Evolutionary conservation across 2,329 filamentous ascomycete genomes (phyloP).

Genomic region (Cyclaneusma minus): DNA sequence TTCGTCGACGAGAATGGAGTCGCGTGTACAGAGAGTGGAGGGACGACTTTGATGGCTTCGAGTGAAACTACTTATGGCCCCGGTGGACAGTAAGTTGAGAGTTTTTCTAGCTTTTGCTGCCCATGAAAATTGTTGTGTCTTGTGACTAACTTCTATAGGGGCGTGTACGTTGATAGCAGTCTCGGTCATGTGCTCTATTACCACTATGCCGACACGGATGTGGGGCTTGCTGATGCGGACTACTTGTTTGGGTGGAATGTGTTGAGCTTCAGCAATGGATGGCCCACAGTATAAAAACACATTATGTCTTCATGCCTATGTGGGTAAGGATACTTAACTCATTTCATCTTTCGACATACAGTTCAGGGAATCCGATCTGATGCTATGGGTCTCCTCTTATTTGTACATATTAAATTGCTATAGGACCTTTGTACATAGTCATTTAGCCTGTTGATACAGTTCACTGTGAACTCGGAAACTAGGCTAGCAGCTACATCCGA

Average conservation of each 20-base stretch:
- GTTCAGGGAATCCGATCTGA: too few species aligned
- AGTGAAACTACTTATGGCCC: constrained; percentile 48
- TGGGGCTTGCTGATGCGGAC: constrained; percentile 32
- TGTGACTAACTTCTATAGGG: constrained; percentile 20
- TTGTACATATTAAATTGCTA: too few species aligned
- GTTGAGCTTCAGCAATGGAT: constrained; percentile 26
- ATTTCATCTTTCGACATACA: too few species aligned
- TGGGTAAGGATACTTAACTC: too few species aligned
- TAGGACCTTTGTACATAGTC: too few species aligned
- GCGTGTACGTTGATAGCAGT: constrained; percentile 32
- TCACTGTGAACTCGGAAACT: too few species aligned
- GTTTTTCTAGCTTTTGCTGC: not conserved
- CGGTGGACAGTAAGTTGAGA: constrained; percentile 34
- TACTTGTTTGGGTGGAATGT: constrained; percentile 30
- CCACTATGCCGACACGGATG: constrained; percentile 40
- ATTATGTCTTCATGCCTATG: too few species aligned
- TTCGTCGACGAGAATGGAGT: constrained; percentile 40
- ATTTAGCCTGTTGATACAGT: too few species aligned
- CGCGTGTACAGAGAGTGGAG: constrained; percentile 38
- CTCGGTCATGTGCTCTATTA: constrained; percentile 44
- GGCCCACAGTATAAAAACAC: constrained; percentile 27
- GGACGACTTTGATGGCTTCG: constrained; percentile 42
- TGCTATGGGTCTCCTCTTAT: too few species aligned
- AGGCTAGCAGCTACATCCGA: too few species aligned
- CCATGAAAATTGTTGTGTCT: constrained; percentile 2